Percentiles rank a stretch among this genome's conserved stretches.
Conservation (phyloP, 2,329 filamentous ascomycete species). For the Neonectria coccinea region DNA sequence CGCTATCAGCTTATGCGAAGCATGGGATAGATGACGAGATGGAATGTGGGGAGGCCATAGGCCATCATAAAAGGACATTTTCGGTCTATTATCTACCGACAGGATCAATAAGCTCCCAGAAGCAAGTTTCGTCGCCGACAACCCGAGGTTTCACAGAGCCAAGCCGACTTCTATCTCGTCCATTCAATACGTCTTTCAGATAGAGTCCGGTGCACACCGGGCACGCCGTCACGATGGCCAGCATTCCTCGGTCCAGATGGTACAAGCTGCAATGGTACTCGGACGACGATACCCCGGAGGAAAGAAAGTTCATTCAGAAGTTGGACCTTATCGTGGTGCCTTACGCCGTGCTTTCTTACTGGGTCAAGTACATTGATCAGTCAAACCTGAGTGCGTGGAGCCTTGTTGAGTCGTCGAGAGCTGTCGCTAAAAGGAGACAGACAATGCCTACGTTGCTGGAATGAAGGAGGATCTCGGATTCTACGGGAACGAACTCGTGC, state of each 20-base stretch:
- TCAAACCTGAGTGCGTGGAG: slow-evolving; percentile 17
- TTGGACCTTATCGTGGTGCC: slow-evolving; percentile 23
- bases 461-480: slow-evolving; percentile 64
- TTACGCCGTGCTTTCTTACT: slow-evolving; percentile 23
- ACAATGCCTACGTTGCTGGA: slow-evolving; percentile 67
- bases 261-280: slow-evolving; percentile 27
- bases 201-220: no score
- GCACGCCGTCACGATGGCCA: slow-evolving; percentile 10
- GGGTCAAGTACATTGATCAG: slow-evolving; percentile 26
- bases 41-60: slow-evolving; percentile 1
- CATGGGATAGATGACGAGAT: slow-evolving; percentile 11
- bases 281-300: slow-evolving; percentile 24
- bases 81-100: background rate
- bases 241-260: slow-evolving; percentile 23
- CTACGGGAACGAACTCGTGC: slow-evolving; percentile 64
- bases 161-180: background rate
- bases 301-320: slow-evolving; percentile 23
- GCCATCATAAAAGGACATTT: slow-evolving; percentile 11
- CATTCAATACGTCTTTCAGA: background rate
- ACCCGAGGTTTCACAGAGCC: background rate
- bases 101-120: background rate
- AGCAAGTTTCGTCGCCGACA: background rate
- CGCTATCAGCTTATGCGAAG: slow-evolving; percentile 13
- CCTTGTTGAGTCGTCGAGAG: background rate
- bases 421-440: slow-evolving; percentile 39